Evolutionary conservation across 2,329 filamentous ascomycete species (phyloP).

Genomic region (Aureobasidium sp.): DNA sequence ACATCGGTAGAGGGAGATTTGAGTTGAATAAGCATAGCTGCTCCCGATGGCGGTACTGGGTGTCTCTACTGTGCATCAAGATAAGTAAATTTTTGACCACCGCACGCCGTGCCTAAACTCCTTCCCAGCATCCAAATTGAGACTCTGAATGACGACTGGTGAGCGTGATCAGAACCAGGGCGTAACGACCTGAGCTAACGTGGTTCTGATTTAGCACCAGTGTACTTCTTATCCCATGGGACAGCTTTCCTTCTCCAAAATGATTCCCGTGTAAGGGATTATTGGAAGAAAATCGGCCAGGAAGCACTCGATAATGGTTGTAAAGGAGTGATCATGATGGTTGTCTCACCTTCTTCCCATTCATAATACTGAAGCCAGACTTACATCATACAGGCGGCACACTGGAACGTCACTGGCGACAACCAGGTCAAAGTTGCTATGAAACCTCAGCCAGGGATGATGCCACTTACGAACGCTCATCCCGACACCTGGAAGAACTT

Average conservation of each 20-base stretch:
- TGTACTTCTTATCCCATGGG: background rate
- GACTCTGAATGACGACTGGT: no score
- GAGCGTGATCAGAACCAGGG: no score
- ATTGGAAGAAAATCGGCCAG: constrained; percentile 73
- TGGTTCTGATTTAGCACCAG: background rate
- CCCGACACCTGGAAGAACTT: constrained; percentile 71
- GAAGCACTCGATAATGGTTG: constrained; percentile 65
- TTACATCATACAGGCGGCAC: constrained; percentile 57
- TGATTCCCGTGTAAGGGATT: constrained; percentile 38
- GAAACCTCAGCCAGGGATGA: constrained; percentile 67
- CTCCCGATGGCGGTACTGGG: no score
- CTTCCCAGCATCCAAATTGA: no score
- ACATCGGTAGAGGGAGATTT: no score
- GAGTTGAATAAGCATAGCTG: no score
- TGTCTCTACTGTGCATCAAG: no score
- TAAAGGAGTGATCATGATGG: constrained; percentile 73
- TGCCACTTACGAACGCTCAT: constrained; percentile 71
- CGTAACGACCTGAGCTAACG: no score
- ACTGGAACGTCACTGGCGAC: constrained; percentile 67
- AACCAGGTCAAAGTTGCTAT: constrained; percentile 63
- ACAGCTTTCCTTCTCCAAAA: background rate
- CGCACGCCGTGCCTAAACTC: no score
- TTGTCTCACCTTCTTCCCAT: constrained; percentile 27
- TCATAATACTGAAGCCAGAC: no score
- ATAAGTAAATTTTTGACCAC: no score